Conservation (phyloP, 2,329 filamentous ascomycete genomes). For the Fusarium torulosum region DNA sequence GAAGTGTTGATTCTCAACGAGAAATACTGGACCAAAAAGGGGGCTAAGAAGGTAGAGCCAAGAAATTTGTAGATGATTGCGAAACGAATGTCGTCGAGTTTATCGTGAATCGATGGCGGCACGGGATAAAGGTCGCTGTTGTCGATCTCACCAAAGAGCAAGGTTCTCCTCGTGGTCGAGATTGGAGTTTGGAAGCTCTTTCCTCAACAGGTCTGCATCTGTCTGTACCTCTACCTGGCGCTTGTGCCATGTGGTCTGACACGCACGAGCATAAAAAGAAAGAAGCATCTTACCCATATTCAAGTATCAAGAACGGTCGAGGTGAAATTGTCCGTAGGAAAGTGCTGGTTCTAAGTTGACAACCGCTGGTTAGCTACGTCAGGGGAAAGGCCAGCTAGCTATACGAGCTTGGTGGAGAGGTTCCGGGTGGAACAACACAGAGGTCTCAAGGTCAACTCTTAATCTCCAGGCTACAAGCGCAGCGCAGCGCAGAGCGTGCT, state of each 20-base stretch:
- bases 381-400: conserved; percentile 46
- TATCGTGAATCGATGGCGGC: conserved; percentile 49
- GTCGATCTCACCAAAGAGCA: conserved; percentile 20
- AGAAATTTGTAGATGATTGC: conserved; percentile 61
- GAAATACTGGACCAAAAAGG: conserved; percentile 52
- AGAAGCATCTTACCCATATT: conserved; percentile 58
- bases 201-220: conserved; percentile 32
- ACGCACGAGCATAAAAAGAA: conserved; percentile 49
- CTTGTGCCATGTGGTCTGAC: conserved; percentile 43
- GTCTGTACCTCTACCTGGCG: conserved; percentile 32
- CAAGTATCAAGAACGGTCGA: conserved; percentile 56
- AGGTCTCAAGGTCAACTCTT: conserved; percentile 12
- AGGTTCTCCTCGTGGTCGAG: conserved; percentile 41
- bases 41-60: conserved; percentile 55
- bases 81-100: conserved; percentile 54
- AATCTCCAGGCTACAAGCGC: conserved; percentile 20
- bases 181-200: conserved; percentile 33
- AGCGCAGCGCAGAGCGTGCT: conserved; percentile 20
- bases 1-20: conserved; percentile 40
- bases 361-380: conserved; percentile 45
- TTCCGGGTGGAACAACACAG: conserved; percentile 16
- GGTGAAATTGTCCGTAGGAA: conserved; percentile 49
- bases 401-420: conserved; percentile 32
- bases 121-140: conserved; percentile 32
- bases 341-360: conserved; percentile 46